phyloP scores from a whole-genome alignment of 345 rosid genomes.

The Populus nigra region DNA sequence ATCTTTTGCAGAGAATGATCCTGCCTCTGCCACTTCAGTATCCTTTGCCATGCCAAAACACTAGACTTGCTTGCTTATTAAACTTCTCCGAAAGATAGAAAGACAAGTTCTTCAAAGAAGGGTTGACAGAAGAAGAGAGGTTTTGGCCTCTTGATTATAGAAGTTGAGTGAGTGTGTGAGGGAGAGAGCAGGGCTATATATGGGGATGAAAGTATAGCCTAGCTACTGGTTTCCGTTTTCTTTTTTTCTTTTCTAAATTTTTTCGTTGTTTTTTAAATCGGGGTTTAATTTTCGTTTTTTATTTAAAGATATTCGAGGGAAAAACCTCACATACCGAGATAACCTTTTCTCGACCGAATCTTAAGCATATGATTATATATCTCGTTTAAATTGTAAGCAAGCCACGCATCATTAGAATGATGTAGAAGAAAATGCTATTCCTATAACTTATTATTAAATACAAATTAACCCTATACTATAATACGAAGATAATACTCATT shows the following conservation, averaged over 20 bases:
- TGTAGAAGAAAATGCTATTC: no score
- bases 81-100: not conserved
- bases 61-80: not conserved
- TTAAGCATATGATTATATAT: no score
- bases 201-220: conserved; percentile 5
- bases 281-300: not conserved
- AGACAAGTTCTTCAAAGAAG: not conserved
- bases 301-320: no score
- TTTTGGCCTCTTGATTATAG: not conserved
- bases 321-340: no score
- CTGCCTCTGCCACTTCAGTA: conserved; percentile 35
- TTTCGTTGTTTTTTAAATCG: not conserved
- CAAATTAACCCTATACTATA: no score
- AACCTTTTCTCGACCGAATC: no score
- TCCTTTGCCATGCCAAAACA: conserved; percentile 40
- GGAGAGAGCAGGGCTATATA: conserved; percentile 28
- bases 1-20: conserved; percentile 57
- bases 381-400: no score
- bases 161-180: not conserved
- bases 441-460: no score
- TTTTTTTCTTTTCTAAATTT: not conserved
- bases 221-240: not conserved
- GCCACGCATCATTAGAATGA: no score
- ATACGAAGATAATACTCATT: no score
- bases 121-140: not conserved